Percentiles rank a stretch among this genome's conserved stretches.
Evolutionary conservation across 306 rosid species (phyloP).

Genomic region (Carpinus viminea): DNA sequence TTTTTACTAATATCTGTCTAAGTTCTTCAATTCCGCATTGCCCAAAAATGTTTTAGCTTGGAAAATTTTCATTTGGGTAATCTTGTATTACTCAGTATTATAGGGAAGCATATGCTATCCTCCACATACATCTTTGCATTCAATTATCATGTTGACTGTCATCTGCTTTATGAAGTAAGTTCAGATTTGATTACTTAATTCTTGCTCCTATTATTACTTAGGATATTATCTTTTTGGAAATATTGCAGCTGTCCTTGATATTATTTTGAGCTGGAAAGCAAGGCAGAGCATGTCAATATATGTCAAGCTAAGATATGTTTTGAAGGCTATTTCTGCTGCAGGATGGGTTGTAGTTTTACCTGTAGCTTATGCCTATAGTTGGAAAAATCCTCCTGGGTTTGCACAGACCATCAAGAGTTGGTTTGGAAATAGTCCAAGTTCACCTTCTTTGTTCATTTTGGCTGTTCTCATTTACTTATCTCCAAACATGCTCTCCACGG

Average conservation of each 20-base stretch:
- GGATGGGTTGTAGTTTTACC: conserved; percentile 92
- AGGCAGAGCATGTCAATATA: conserved; percentile 70
- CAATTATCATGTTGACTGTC: conserved; percentile 16
- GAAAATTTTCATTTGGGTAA: not conserved
- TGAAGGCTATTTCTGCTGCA: conserved; percentile 68
- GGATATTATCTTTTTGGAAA: conserved; percentile 20
- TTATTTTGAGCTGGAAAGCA: conserved; percentile 88
- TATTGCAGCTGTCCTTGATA: conserved; percentile 78
- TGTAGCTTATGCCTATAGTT: conserved; percentile 82
- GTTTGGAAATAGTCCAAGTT: conserved; percentile 83
- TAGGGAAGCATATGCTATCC: not conserved
- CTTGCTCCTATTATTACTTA: not conserved
- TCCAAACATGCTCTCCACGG: conserved; percentile 80
- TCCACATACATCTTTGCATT: conserved; percentile 11
- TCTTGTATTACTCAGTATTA: not conserved
- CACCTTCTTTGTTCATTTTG: conserved; percentile 90
- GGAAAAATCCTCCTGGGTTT: conserved; percentile 81
- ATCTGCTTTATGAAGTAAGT: conserved; percentile 11
- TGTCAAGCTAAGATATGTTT: conserved; percentile 80
- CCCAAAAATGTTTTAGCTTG: not conserved
- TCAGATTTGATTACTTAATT: conserved; percentile 20
- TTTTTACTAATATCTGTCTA: not conserved
- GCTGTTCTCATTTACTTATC: conserved; percentile 78
- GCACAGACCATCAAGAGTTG: conserved; percentile 81
- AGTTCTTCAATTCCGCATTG: not conserved